phyloP scores from a whole-genome alignment of 257 asterid species.

The Lavandula angustifolia region DNA sequence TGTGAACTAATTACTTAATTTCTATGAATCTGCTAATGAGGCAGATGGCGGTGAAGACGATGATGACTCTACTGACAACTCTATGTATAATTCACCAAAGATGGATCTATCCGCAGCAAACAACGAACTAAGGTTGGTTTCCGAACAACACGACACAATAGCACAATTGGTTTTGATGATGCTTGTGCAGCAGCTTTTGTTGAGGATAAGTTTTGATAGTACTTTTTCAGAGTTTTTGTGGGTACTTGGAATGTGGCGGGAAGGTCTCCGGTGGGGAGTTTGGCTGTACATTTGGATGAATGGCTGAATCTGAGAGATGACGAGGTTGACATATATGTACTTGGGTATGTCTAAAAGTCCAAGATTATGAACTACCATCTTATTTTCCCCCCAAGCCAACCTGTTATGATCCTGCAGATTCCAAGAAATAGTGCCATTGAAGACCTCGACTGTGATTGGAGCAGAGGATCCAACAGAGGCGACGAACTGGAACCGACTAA shows the following conservation, averaged over 20 bases:
- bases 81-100: slow-evolving; percentile 38
- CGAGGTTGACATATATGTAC: slow-evolving; percentile 82
- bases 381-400: not conserved
- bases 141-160: not conserved
- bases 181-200: not conserved
- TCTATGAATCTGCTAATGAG: not conserved
- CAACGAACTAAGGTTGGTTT: slow-evolving; percentile 61
- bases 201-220: slow-evolving; percentile 16
- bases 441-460: slow-evolving; percentile 69
- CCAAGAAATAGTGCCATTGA: slow-evolving; percentile 90
- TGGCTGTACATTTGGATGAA: slow-evolving; percentile 80
- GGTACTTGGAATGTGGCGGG: slow-evolving; percentile 99
- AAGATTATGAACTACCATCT: not conserved
- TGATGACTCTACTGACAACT: slow-evolving; percentile 36
- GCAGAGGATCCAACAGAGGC: slow-evolving; percentile 87
- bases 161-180: not conserved
- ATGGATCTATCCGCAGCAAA: slow-evolving; percentile 46
- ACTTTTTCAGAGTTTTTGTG: slow-evolving; percentile 62
- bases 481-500: slow-evolving; percentile 75
- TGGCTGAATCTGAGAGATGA: slow-evolving; percentile 86
- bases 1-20: not conserved
- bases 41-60: slow-evolving; percentile 54
- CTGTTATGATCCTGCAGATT: slow-evolving; percentile 49
- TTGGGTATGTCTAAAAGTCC: slow-evolving; percentile 63
- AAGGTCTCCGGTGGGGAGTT: slow-evolving; percentile 75